Conservation (phyloP, 2,329 filamentous ascomycete species). For the Didymella lethalis region DNA sequence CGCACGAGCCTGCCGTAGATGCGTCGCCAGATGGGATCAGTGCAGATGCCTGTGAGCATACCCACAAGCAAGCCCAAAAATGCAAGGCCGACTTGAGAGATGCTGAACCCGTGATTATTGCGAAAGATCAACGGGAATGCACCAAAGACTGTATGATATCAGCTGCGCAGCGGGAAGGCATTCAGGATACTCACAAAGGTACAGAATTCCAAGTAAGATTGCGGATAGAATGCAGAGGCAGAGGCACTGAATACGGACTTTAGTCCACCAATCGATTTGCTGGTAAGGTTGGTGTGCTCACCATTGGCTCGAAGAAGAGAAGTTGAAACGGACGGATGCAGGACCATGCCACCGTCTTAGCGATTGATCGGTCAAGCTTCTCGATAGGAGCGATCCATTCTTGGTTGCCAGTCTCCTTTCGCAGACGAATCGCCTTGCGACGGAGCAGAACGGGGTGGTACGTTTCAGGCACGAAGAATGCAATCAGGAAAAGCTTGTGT, state of each 20-base stretch:
- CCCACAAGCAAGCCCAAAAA: conserved; percentile 73
- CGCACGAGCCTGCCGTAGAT: conserved; percentile 66
- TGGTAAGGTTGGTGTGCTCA: conserved; percentile 25
- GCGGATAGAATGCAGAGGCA: conserved; percentile 83
- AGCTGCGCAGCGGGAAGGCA: conserved; percentile 72
- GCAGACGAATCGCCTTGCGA: conserved; percentile 72
- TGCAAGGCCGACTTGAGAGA: conserved; percentile 80
- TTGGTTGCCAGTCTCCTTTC: conserved; percentile 78
- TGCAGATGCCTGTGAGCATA: conserved; percentile 69
- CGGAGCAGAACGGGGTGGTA: conserved; percentile 77
- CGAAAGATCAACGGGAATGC: conserved; percentile 84
- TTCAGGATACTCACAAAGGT: conserved; percentile 63
- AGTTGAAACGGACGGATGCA: conserved; percentile 77
- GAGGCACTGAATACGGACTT: conserved; percentile 60
- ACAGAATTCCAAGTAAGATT: conserved; percentile 84
- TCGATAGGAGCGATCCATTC: conserved; percentile 81
- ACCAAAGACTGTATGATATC: conserved; percentile 54
- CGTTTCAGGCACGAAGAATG: conserved; percentile 83
- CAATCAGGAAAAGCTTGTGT: conserved; percentile 67
- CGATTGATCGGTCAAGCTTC: conserved; percentile 72
- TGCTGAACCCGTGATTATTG: conserved; percentile 75
- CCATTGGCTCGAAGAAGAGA: conserved; percentile 82
- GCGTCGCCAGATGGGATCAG: conserved; percentile 71
- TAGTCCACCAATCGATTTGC: conserved; percentile 37
- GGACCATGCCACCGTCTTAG: conserved; percentile 58